Evolutionary conservation across 2,329 filamentous ascomycete genomes (phyloP).

Genomic region (Nannizzia gypsea): DNA sequence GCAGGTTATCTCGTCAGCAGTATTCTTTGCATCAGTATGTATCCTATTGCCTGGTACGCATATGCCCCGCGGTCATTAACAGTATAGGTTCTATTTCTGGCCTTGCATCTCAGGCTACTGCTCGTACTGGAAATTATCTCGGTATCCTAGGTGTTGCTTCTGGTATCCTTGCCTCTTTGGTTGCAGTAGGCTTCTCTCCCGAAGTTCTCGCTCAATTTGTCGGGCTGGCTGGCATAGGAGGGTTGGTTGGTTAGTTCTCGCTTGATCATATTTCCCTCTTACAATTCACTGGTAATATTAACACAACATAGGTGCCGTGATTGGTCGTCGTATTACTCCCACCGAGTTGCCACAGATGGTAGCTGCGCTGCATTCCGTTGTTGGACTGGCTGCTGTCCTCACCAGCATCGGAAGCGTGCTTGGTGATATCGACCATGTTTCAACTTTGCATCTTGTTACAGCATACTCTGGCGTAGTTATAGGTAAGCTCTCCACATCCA

Average conservation of each 20-base stretch:
- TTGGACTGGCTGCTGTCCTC: slow-evolving; percentile 75
- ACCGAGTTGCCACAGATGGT: slow-evolving; percentile 84
- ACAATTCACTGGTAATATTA: background rate
- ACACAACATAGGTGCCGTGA: slow-evolving; percentile 47
- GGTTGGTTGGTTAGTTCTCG: slow-evolving; percentile 43
- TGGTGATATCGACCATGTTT: slow-evolving; percentile 56
- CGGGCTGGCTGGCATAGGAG: slow-evolving; percentile 60
- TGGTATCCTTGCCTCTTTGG: slow-evolving; percentile 70
- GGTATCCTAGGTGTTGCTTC: slow-evolving; percentile 76
- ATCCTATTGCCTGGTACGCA: background rate
- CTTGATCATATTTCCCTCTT: background rate
- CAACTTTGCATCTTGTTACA: slow-evolving; percentile 71
- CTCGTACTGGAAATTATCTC: slow-evolving; percentile 71
- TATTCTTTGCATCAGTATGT: slow-evolving; percentile 61
- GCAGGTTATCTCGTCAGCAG: slow-evolving; percentile 80
- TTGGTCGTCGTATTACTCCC: slow-evolving; percentile 76
- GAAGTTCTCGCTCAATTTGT: slow-evolving; percentile 71
- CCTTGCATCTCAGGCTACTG: slow-evolving; percentile 69
- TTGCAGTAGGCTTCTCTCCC: slow-evolving; percentile 67
- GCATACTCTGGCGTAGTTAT: slow-evolving; percentile 80
- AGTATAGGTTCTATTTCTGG: slow-evolving; percentile 55
- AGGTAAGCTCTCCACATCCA: slow-evolving; percentile 30
- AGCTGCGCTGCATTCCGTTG: slow-evolving; percentile 77
- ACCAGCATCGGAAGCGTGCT: slow-evolving; percentile 83
- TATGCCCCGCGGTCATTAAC: background rate